phyloP scores from a whole-genome alignment of 2,329 filamentous ascomycete species.

The Fusarium siculi region DNA sequence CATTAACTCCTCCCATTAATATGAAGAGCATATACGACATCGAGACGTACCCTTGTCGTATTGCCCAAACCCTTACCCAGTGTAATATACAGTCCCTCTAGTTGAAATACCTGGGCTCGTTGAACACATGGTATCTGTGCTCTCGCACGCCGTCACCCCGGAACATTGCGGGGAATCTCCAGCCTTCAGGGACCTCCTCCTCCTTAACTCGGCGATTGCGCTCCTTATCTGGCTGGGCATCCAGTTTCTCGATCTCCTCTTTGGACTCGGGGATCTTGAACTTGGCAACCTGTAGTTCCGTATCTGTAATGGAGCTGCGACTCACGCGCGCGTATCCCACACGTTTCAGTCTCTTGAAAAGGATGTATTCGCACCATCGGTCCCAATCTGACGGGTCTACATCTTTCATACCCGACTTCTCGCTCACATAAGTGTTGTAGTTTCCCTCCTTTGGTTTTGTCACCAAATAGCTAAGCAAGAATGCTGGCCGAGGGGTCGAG shows the following conservation, averaged over 20 bases:
- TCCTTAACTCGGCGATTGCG: constrained; percentile 72
- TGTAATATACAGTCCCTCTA: constrained; percentile 12
- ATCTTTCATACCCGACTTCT: constrained; percentile 90
- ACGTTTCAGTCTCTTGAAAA: constrained; percentile 89
- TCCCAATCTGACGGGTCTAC: constrained; percentile 95
- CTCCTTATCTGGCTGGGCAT: constrained; percentile 60
- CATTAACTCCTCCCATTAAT: constrained; percentile 19
- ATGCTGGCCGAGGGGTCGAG: constrained; percentile 78
- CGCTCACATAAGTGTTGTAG: constrained; percentile 94
- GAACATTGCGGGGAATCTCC: constrained; percentile 87
- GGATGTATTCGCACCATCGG: constrained; percentile 98
- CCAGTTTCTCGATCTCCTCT: constrained; percentile 61
- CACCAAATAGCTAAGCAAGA: constrained; percentile 92
- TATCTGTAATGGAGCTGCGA: constrained; percentile 93
- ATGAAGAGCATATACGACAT: constrained; percentile 1
- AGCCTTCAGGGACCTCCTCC: constrained; percentile 77
- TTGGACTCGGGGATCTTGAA: constrained; percentile 81
- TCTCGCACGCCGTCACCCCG: constrained; percentile 86
- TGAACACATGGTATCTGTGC: constrained; percentile 94
- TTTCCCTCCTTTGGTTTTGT: constrained; percentile 91
- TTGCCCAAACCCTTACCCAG: constrained; percentile 1
- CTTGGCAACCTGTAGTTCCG: constrained; percentile 95
- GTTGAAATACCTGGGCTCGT: constrained; percentile 81
- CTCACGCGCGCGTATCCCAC: constrained; percentile 91
- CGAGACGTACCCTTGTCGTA: constrained; percentile 5